phyloP scores from a whole-genome alignment of 2,329 filamentous ascomycete species.

The Phaeosphaeriaceae sp. region DNA sequence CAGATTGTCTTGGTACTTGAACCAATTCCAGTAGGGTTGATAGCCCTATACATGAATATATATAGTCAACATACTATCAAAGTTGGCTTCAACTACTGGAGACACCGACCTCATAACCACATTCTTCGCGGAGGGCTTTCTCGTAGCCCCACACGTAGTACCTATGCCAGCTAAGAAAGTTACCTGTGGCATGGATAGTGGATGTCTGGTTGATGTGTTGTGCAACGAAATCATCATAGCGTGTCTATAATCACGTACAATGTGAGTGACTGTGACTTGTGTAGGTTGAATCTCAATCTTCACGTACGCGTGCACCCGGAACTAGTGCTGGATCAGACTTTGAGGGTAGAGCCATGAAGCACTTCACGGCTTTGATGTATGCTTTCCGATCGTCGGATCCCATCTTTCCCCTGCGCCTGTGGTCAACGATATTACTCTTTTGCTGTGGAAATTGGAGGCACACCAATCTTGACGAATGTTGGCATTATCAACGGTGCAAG shows the following conservation, averaged over 20 bases:
- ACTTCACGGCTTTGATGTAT: constrained; percentile 30
- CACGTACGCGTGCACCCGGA: constrained; percentile 21
- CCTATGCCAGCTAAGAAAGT: constrained; percentile 46
- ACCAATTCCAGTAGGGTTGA: constrained; percentile 61
- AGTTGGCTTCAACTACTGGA: not conserved
- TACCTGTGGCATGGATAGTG: constrained; percentile 27
- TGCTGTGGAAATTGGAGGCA: not conserved
- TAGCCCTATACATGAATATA: constrained; percentile 12
- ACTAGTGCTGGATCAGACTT: constrained; percentile 17
- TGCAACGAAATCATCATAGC: constrained; percentile 39
- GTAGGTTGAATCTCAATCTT: not conserved
- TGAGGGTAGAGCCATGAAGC: constrained; percentile 20
- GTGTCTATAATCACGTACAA: constrained; percentile 5
- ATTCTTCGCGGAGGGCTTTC: constrained; percentile 48
- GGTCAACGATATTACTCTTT: constrained; percentile 6
- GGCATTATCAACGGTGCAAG: constrained; percentile 16
- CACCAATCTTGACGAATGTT: constrained; percentile 24
- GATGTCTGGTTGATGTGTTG: constrained; percentile 32
- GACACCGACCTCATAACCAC: constrained; percentile 37
- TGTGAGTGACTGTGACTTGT: not conserved
- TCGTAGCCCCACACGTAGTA: constrained; percentile 48
- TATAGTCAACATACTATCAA: not conserved
- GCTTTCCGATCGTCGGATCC: constrained; percentile 18
- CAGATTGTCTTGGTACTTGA: constrained; percentile 31
- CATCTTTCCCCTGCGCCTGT: not conserved